Percentiles rank a stretch among this genome's conserved stretches.
Evolutionary conservation across 768 basidiomycete species (phyloP).

Genomic region (Lentinula sp.): DNA sequence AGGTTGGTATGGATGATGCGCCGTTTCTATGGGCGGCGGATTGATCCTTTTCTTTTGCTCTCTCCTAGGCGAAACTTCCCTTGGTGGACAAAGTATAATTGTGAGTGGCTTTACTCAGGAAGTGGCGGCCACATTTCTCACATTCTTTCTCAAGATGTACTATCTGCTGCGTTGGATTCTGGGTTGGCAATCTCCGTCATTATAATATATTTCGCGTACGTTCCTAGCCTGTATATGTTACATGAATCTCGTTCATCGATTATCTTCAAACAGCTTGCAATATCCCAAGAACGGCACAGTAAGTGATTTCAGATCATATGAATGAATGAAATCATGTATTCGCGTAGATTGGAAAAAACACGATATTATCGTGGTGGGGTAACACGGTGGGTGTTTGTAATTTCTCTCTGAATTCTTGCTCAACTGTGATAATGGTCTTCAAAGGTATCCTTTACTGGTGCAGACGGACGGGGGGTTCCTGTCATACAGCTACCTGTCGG

Average conservation of each 20-base stretch:
- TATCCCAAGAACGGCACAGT: slow-evolving; percentile 6
- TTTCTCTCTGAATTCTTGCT: neutral
- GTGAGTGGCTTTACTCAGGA: slow-evolving; percentile 25
- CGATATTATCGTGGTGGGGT: slow-evolving; percentile 6
- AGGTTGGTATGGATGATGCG: slow-evolving; percentile 25
- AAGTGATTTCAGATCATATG: neutral
- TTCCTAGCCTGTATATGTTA: neutral
- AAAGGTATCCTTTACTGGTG: neutral
- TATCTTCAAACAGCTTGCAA: slow-evolving; percentile 1
- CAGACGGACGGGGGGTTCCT: slow-evolving; percentile 2
- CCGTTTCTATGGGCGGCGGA: neutral
- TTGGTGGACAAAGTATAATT: slow-evolving; percentile 79
- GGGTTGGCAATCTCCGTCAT: slow-evolving; percentile 57
- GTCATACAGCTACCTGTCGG: neutral
- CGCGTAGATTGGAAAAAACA: slow-evolving; percentile 5
- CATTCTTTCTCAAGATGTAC: slow-evolving; percentile 36
- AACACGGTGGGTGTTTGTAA: neutral
- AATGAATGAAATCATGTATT: neutral
- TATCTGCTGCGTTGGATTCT: slow-evolving; percentile 70
- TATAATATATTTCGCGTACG: slow-evolving; percentile 43
- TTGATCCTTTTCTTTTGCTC: neutral
- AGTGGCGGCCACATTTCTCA: slow-evolving; percentile 11
- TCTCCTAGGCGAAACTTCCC: slow-evolving; percentile 36
- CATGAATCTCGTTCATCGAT: neutral
- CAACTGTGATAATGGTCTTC: neutral